Conservation (phyloP, 345 rosid genomes). For the Ceriops decandra region DNA sequence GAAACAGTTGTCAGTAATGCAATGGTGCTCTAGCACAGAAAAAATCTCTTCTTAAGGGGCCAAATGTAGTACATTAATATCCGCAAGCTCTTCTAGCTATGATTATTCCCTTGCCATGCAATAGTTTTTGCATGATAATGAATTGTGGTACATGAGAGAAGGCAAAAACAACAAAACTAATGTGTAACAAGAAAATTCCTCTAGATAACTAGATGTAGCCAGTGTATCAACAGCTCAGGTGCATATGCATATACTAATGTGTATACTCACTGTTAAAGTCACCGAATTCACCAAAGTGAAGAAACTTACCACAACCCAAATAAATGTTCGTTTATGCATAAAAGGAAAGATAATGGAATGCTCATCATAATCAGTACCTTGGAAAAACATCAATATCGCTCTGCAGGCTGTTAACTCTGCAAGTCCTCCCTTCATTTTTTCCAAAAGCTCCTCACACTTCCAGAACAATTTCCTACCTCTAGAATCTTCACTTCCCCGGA, state of each 20-base stretch:
- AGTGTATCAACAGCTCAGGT: background rate
- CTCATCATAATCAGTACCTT: constrained; percentile 48
- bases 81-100: no score
- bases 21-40: no score
- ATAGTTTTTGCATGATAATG: no score
- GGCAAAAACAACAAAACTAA: no score
- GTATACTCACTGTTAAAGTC: no score
- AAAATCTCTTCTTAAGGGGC: no score
- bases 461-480: constrained; percentile 83
- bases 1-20: no score
- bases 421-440: constrained; percentile 78
- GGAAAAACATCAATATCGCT: constrained; percentile 72
- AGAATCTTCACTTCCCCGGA: constrained; percentile 81
- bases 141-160: no score
- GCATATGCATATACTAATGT: background rate
- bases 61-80: no score
- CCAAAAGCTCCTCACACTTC: constrained; percentile 85
- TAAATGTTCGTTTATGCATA: background rate
- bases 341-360: background rate
- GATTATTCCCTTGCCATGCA: no score
- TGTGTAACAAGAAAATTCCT: background rate
- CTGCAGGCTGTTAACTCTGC: constrained; percentile 70
- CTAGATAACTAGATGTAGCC: background rate
- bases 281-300: background rate
- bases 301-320: no score